Base-by-base conservation (phyloP, 352 stramenopile genomes). In the Aphanomyces euteiches region DNA sequence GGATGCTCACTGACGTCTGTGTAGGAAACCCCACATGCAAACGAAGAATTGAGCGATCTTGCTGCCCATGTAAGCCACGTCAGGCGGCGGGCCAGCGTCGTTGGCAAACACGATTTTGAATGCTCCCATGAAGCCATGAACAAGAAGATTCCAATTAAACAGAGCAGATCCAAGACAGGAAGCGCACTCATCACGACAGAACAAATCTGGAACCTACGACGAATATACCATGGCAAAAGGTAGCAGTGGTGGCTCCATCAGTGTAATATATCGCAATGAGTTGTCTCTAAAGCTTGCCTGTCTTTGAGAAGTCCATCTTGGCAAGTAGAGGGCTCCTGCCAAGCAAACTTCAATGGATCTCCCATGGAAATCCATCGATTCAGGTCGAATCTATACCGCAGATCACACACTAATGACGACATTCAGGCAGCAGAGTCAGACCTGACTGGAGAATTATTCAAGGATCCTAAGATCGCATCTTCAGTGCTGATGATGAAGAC, bases 61-160 rank as follows among this genome's bases (percentile, higher is more conserved):
- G 64, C 53, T 4, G 64, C 64, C 12, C 64, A 70, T 37, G 64
- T 70, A 5, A 70, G 47, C 54, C 64, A 61, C 19, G 43, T 21
- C 36, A 54, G 47, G 39, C 64, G 64, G 28, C 36, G 64, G n/a
- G 64, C 64, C 7, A 70, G 64, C 40, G 64, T 70, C 21, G 64
- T 70, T 17, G 64, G 64, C 8, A 54, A 56, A 7, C 64, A 70
- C 54, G 64, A 70, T 19, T 70, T 70, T n/a, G 64, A 70, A 43
- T 70, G 64, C 39, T 70, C 64, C 2, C 64, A 70, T 41, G 64
- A 70, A 58, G 64, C 64, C 17, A 70, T 70, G 64, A 56, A 48
- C 54, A 54, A 56, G 19, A 70, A 70, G 54, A 70, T 70, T 36
- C 64, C 64, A 3, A 70, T 70, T 41, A 70, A 70, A 43, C 64